Percentiles rank a stretch among this genome's conserved stretches.
These are phyloP conservation scores for Tuber magnatum DNA, from an alignment of 495 filamentous ascomycete species.

Conservation along the genomic window DNA sequence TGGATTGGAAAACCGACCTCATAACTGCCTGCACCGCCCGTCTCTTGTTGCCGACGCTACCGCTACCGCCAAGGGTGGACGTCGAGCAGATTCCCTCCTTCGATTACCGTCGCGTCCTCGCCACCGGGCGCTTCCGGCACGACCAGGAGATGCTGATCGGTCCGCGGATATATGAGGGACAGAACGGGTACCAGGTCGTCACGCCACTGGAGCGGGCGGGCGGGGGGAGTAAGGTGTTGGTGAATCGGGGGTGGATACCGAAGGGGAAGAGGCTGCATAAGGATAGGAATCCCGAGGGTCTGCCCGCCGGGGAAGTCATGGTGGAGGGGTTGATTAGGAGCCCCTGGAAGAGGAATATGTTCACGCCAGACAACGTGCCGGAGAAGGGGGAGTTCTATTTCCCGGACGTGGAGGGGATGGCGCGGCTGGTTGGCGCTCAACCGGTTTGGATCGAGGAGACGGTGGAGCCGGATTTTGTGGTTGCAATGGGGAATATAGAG, in stretches of 20 bases:
- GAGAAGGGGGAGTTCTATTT: constrained; percentile 84
- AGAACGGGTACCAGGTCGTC: constrained; percentile 82
- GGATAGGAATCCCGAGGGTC: constrained; percentile 50
- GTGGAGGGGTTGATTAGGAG: constrained; percentile 78
- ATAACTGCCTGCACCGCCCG: constrained; percentile 87
- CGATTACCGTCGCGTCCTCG: constrained; percentile 78
- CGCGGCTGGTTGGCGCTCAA: constrained; percentile 71
- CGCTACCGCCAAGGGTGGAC: constrained; percentile 75
- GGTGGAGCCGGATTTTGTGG: constrained; percentile 73
- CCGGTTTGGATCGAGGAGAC: constrained; percentile 94
- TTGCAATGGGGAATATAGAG: constrained; percentile 59
- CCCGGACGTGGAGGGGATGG: constrained; percentile 90
- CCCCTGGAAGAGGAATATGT: constrained; percentile 95
- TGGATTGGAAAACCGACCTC: constrained; percentile 86
- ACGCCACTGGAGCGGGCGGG: constrained; percentile 72
- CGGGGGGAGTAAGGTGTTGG: constrained; percentile 60
- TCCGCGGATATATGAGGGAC: constrained; percentile 77
- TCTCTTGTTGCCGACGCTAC: constrained; percentile 74
- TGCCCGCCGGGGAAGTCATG: constrained; percentile 61
- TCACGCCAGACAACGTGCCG: constrained; percentile 83
- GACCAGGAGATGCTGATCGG: constrained; percentile 95
- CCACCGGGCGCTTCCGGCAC: constrained; percentile 69
- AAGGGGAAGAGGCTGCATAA: constrained; percentile 60
- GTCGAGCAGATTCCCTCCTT: constrained; percentile 73
- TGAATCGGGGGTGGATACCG: constrained; percentile 84